Conservation (phyloP, 2,329 filamentous ascomycete genomes). For the Monosporascus cannonballus region DNA sequence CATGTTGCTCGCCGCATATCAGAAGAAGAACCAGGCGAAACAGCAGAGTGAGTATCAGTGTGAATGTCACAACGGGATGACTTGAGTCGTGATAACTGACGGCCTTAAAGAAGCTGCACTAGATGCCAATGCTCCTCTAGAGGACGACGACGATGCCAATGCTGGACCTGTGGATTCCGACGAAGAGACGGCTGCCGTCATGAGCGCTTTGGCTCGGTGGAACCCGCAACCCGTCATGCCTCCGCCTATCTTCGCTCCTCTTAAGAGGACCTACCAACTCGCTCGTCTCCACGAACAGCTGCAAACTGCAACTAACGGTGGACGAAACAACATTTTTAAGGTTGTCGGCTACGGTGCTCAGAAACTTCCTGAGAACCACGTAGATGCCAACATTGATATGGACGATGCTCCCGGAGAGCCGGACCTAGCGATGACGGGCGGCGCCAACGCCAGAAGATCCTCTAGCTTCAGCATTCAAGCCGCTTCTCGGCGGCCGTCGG, state of each 20-base stretch:
- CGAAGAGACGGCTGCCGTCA: constrained; percentile 85
- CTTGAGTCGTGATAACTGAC: constrained; percentile 12
- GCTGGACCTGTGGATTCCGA: constrained; percentile 84
- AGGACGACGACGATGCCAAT: constrained; percentile 77
- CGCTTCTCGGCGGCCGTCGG: constrained; percentile 39
- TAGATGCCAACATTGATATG: constrained; percentile 34
- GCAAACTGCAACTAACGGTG: constrained; percentile 59
- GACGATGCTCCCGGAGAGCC: constrained; percentile 56
- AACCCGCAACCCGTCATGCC: constrained; percentile 72
- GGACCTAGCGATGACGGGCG: constrained; percentile 37
- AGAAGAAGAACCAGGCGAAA: constrained; percentile 98
- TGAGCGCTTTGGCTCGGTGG: constrained; percentile 71
- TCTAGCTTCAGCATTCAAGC: constrained; percentile 40
- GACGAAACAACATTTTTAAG: constrained; percentile 59
- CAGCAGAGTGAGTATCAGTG: constrained; percentile 70
- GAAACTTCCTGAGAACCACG: constrained; percentile 44
- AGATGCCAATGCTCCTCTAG: constrained; percentile 85
- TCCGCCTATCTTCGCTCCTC: constrained; percentile 55
- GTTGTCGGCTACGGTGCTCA: constrained; percentile 52
- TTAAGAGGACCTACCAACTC: constrained; percentile 57
- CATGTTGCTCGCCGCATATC: constrained; percentile 80
- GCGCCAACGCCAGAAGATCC: constrained; percentile 32
- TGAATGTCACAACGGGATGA: neutral
- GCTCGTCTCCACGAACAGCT: constrained; percentile 60
- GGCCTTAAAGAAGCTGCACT: constrained; percentile 71